Evolutionary conservation across 306 rosid species (phyloP).

Genomic region (Pterocarpus santalinus): DNA sequence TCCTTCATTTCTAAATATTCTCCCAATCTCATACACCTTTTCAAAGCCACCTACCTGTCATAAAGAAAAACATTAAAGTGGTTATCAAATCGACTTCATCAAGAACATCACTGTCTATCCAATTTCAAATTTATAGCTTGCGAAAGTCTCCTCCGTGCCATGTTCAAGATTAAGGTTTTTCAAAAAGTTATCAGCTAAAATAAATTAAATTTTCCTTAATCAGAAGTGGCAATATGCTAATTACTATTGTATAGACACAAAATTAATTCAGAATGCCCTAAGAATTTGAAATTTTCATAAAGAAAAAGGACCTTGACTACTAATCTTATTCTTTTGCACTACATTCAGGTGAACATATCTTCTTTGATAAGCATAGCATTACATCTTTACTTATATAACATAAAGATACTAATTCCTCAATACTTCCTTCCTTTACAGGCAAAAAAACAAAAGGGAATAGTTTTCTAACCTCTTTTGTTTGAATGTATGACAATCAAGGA

Average conservation of each 20-base stretch:
- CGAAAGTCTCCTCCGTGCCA: constrained; percentile 17
- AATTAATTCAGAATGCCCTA: constrained; percentile 15
- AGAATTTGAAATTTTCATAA: constrained; percentile 31
- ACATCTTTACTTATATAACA: constrained; percentile 7
- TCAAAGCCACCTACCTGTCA: constrained; percentile 97
- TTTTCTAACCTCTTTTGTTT: constrained; percentile 5
- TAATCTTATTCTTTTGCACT: constrained; percentile 30
- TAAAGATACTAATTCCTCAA: constrained; percentile 14
- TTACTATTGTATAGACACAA: background rate
- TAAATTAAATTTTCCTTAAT: constrained; percentile 30
- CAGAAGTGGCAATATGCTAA: constrained; percentile 20
- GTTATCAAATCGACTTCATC: constrained; percentile 35
- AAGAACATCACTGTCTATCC: constrained; percentile 10
- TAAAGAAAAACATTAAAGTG: constrained; percentile 34
- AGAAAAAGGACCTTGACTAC: constrained; percentile 30
- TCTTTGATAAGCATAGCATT: constrained; percentile 8
- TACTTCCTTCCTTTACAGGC: constrained; percentile 8
- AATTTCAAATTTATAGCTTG: constrained; percentile 41
- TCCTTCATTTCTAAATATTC: constrained; percentile 98
- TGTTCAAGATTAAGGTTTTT: background rate
- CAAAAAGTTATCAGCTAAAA: constrained; percentile 30
- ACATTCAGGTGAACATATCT: constrained; percentile 8
- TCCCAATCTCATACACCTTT: constrained; percentile 94
- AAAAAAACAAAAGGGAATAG: background rate
- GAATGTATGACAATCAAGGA: constrained; percentile 1